phyloP scores from a whole-genome alignment of 768 basidiomycete genomes.

The Daedaleopsis sinensis region DNA sequence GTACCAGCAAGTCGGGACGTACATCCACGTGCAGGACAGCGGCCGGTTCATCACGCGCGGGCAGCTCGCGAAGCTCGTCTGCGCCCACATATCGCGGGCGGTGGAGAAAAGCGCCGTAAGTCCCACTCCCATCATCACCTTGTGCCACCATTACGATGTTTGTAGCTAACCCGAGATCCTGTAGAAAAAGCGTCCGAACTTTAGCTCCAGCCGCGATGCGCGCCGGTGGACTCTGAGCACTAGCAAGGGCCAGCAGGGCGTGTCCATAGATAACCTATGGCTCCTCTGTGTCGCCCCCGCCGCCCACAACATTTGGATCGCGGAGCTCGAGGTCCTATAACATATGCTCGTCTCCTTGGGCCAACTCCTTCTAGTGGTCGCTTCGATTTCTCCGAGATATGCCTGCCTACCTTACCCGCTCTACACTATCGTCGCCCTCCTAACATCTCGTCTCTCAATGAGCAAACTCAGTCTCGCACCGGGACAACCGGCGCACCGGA shows the following conservation, averaged over 20 bases:
- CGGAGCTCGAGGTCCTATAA: slow-evolving; percentile 21
- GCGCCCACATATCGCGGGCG: slow-evolving; percentile 10
- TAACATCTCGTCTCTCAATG: too few relatives aligned
- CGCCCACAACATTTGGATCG: slow-evolving; percentile 17
- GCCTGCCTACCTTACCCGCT: too few relatives aligned
- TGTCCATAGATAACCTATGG: slow-evolving; percentile 20
- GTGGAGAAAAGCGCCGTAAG: slow-evolving; percentile 15
- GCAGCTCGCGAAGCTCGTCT: slow-evolving; percentile 14
- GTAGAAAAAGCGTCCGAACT: slow-evolving; percentile 4
- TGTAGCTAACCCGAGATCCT: neutral
- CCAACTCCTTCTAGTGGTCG: too few relatives aligned
- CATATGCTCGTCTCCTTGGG: too few relatives aligned
- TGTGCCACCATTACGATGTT: neutral
- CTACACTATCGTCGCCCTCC: too few relatives aligned
- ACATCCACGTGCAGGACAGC: slow-evolving; percentile 20
- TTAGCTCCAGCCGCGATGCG: neutral
- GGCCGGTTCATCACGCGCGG: slow-evolving; percentile 16
- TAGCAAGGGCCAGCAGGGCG: slow-evolving; percentile 6
- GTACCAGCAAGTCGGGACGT: slow-evolving; percentile 18
- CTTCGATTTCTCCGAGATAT: too few relatives aligned
- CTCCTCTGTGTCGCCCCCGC: slow-evolving; percentile 19
- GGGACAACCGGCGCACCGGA: too few relatives aligned
- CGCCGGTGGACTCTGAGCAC: slow-evolving; percentile 8
- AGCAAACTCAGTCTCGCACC: too few relatives aligned
- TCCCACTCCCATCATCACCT: neutral